Percentiles rank a stretch among this genome's conserved stretches.
Evolutionary conservation across 495 filamentous ascomycete species (phyloP).

Genomic region (Penicillium egyptiacum): DNA sequence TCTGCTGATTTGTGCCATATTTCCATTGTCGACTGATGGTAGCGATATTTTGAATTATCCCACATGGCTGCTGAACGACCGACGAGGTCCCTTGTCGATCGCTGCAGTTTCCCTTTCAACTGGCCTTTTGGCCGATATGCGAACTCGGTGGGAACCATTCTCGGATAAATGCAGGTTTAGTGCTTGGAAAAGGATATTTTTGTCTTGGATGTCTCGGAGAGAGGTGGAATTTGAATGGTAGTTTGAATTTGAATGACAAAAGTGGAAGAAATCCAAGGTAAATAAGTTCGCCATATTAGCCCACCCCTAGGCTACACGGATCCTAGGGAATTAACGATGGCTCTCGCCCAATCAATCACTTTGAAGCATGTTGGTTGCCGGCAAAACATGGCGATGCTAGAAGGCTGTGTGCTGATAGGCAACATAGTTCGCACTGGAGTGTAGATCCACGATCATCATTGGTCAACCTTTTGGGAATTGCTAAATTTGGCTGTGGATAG

Average conservation of each 20-base stretch:
- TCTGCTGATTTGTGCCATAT: constrained; percentile 3
- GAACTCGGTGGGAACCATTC: constrained; percentile 2
- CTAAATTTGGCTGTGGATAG: not conserved
- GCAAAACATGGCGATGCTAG: constrained; percentile 1
- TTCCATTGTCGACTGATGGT: constrained; percentile 6
- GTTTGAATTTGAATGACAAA: not conserved
- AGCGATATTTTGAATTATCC: constrained; percentile 6
- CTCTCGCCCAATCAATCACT: not conserved
- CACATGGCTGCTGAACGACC: constrained; percentile 4
- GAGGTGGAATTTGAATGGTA: not conserved
- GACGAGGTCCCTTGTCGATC: not conserved
- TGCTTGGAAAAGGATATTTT: not conserved
- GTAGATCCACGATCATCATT: not conserved
- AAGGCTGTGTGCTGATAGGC: constrained; percentile 1
- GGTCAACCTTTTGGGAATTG: not conserved
- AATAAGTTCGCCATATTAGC: not conserved
- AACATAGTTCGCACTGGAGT: not conserved
- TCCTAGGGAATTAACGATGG: not conserved
- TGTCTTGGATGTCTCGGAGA: not conserved
- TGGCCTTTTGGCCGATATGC: not conserved
- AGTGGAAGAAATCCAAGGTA: not conserved
- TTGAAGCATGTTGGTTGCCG: not conserved
- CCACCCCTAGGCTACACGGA: not conserved
- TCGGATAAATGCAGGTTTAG: not conserved
- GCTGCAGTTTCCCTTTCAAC: constrained; percentile 1